Percentiles rank a stretch among this genome's conserved stretches.
These are phyloP conservation scores for Chrysoporthe austroafricana DNA, from an alignment of 2,329 filamentous ascomycete genomes.

Conservation along the genomic window DNA sequence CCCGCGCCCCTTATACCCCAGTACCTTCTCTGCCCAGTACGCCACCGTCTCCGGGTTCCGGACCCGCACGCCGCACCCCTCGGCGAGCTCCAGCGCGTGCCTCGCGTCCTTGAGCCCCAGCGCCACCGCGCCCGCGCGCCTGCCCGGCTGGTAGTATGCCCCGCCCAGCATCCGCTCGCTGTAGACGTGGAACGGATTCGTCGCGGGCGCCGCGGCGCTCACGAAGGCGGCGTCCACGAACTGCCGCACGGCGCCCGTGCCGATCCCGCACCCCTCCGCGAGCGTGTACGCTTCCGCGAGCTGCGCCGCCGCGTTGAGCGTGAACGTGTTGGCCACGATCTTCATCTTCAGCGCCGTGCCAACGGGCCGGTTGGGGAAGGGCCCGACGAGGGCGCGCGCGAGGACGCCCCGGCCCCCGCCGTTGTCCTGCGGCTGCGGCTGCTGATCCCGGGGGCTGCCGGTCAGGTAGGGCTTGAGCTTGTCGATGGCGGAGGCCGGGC, in stretches of 20 bases:
- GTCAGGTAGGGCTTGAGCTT: constrained; percentile 3
- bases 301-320: neutral
- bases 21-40: constrained; percentile 6
- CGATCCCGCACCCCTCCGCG: constrained; percentile 12
- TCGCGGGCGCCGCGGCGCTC: neutral
- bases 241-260: neutral
- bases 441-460: neutral
- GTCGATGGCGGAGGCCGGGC: neutral
- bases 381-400: neutral
- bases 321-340: constrained; percentile 20
- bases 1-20: neutral
- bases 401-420: neutral
- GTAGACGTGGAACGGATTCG: constrained; percentile 5
- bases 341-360: constrained; percentile 2
- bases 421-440: neutral
- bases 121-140: neutral
- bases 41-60: neutral
- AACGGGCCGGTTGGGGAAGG: neutral
- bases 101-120: constrained; percentile 9
- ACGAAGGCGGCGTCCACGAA: constrained; percentile 6
- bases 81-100: neutral
- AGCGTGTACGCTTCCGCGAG: constrained; percentile 13
- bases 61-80: constrained; percentile 1
- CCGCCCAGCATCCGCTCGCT: constrained; percentile 8
- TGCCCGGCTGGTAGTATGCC: neutral